phyloP scores from a whole-genome alignment of 208 protist genomes.

The Crithidia brevicula region DNA sequence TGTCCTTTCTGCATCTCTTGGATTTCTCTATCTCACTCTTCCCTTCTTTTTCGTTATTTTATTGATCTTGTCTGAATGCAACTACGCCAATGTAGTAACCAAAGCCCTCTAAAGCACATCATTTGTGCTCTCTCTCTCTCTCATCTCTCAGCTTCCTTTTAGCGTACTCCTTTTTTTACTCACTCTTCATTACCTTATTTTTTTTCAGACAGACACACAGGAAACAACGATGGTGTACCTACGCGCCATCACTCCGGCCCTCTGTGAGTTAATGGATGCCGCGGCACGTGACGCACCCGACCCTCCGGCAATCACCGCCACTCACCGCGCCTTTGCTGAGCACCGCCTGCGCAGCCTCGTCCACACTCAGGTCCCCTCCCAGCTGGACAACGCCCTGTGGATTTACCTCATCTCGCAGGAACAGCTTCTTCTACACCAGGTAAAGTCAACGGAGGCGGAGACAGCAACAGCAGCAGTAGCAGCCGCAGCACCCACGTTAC shows the following conservation, averaged over 20 bases:
- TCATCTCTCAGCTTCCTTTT: too few species aligned
- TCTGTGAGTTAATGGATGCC: conserved; percentile 25
- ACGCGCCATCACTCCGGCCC: conserved; percentile 25
- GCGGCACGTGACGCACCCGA: background rate
- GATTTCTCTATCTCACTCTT: too few species aligned
- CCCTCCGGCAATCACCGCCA: background rate
- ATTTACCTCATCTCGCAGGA: conserved; percentile 18
- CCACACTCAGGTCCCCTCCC: conserved; percentile 27
- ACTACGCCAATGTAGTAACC: too few species aligned
- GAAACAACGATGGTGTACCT: conserved; percentile 22
- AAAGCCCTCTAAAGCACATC: too few species aligned
- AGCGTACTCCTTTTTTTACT: background rate
- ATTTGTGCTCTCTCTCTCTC: too few species aligned
- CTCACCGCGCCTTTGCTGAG: conserved; percentile 12
- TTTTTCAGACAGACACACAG: background rate
- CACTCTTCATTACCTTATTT: background rate
- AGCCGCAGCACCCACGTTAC: conserved; percentile 8
- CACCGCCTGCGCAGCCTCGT: conserved; percentile 28
- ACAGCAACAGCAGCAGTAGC: too few species aligned
- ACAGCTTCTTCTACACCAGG: conserved; percentile 15
- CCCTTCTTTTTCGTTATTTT: too few species aligned
- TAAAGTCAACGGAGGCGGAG: background rate
- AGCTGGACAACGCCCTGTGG: conserved; percentile 31
- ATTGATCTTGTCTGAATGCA: too few species aligned
- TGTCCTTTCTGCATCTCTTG: too few species aligned